Percentiles rank a stretch among this genome's conserved stretches.
phyloP scores from a whole-genome alignment of 2,329 filamentous ascomycete species.

The Penicillium fuscoglaucum region DNA sequence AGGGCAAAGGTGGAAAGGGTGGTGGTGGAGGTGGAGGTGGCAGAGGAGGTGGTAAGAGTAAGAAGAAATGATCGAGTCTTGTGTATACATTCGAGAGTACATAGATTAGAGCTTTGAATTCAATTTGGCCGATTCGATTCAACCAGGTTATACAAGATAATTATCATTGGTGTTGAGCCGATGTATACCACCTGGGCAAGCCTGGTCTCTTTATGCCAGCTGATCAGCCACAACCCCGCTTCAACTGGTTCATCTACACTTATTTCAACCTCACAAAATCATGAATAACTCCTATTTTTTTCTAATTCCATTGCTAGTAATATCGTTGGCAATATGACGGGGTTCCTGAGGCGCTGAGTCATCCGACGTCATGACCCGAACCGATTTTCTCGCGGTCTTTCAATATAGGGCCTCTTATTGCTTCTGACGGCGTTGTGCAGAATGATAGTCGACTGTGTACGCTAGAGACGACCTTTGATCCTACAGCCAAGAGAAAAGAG shows the following conservation, averaged over 20 bases:
- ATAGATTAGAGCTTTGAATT: slow-evolving; percentile 4
- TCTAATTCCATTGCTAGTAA: not conserved
- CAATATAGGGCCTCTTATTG: slow-evolving; percentile 5
- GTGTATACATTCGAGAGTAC: slow-evolving; percentile 1
- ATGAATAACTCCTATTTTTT: not conserved
- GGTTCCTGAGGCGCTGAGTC: slow-evolving; percentile 20
- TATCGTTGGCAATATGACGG: not conserved
- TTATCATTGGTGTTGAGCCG: not conserved
- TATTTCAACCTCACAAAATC: not conserved
- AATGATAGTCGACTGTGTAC: slow-evolving; percentile 15
- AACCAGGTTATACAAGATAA: not conserved
- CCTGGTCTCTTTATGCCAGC: not conserved
- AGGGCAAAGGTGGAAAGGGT: slow-evolving; percentile 27
- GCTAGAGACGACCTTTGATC: slow-evolving; percentile 7
- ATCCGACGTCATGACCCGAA: slow-evolving; percentile 28
- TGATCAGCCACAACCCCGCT: slow-evolving; percentile 1
- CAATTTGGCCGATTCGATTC: not conserved
- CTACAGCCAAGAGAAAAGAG: not conserved
- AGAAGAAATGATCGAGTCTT: slow-evolving; percentile 37
- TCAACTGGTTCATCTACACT: not conserved
- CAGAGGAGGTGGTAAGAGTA: slow-evolving; percentile 31
- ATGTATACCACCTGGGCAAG: not conserved
- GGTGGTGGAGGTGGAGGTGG: slow-evolving; percentile 24
- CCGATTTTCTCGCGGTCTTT: slow-evolving; percentile 16
- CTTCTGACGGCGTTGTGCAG: slow-evolving; percentile 8